Percentiles rank a stretch among this genome's conserved stretches.
phyloP scores from a whole-genome alignment of 805 yeast species.

The Ogataea pignaliae region DNA sequence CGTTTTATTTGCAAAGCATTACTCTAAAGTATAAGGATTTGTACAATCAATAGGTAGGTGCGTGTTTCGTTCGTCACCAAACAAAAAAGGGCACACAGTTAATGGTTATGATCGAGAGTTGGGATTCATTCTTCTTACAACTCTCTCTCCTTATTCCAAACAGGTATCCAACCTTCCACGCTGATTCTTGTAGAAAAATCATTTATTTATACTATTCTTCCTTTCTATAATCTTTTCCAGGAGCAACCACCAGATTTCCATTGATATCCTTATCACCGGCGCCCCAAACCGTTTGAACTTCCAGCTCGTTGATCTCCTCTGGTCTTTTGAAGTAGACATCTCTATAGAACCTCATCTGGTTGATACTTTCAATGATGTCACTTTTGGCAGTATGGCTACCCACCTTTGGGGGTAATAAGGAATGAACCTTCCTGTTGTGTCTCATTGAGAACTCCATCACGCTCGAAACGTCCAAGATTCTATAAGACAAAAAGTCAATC shows the following conservation, averaged over 20 bases:
- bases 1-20: too few species aligned
- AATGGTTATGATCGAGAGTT: too few species aligned
- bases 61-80: too few species aligned
- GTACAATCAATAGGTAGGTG: too few species aligned
- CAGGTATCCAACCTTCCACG: too few species aligned
- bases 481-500: slow-evolving; percentile 55
- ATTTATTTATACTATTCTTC: too few species aligned
- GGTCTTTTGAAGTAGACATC: slow-evolving; percentile 51
- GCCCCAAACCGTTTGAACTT: background rate
- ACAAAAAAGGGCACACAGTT: too few species aligned
- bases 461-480: slow-evolving; percentile 87
- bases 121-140: too few species aligned
- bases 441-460: slow-evolving; percentile 76
- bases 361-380: slow-evolving; percentile 87
- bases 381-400: slow-evolving; percentile 80
- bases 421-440: slow-evolving; percentile 63
- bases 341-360: slow-evolving; percentile 72
- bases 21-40: too few species aligned
- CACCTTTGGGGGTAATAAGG: slow-evolving; percentile 55
- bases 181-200: too few species aligned
- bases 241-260: background rate
- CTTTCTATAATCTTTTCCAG: background rate
- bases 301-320: slow-evolving; percentile 11
- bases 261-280: background rate
- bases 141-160: too few species aligned